Conservation (phyloP, 2,329 filamentous ascomycete species). For the Claviceps paspali region DNA sequence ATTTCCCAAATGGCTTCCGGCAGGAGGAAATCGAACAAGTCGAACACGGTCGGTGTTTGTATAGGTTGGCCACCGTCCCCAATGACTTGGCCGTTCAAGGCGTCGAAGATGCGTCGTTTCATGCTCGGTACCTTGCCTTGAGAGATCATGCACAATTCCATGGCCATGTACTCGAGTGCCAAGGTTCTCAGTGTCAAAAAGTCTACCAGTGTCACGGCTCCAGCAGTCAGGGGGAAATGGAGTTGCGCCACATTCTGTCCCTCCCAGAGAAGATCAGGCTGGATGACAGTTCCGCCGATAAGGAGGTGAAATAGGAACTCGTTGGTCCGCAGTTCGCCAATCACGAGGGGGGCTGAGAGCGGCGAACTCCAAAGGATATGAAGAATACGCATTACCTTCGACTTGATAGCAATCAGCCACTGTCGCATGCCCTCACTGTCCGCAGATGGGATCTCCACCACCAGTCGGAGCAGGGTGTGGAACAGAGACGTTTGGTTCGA, state of each 20-base stretch:
- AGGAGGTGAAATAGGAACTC: slow-evolving; percentile 71
- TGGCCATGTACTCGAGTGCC: slow-evolving; percentile 69
- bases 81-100: slow-evolving; percentile 63
- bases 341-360: slow-evolving; percentile 58
- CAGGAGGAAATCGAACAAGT: slow-evolving; percentile 78
- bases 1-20: slow-evolving; percentile 34
- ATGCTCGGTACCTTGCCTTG: slow-evolving; percentile 55
- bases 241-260: slow-evolving; percentile 42
- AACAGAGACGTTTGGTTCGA: slow-evolving; percentile 61
- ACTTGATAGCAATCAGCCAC: slow-evolving; percentile 56
- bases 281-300: slow-evolving; percentile 54
- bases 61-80: slow-evolving; percentile 51
- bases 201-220: slow-evolving; percentile 55
- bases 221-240: slow-evolving; percentile 53
- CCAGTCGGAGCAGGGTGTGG: slow-evolving; percentile 62
- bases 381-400: slow-evolving; percentile 56
- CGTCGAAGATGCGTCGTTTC: slow-evolving; percentile 52
- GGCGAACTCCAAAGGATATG: slow-evolving; percentile 72
- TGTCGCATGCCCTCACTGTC: slow-evolving; percentile 45
- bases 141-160: slow-evolving; percentile 67
- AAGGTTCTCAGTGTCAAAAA: slow-evolving; percentile 66
- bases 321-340: slow-evolving; percentile 64
- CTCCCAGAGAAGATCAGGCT: slow-evolving; percentile 59
- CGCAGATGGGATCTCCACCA: slow-evolving; percentile 51
- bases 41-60: slow-evolving; percentile 65